Percentiles rank a stretch among this genome's conserved stretches.
These are phyloP conservation scores for Heritiera fomes DNA, from an alignment of 345 rosid genomes.

Conservation along the genomic window DNA sequence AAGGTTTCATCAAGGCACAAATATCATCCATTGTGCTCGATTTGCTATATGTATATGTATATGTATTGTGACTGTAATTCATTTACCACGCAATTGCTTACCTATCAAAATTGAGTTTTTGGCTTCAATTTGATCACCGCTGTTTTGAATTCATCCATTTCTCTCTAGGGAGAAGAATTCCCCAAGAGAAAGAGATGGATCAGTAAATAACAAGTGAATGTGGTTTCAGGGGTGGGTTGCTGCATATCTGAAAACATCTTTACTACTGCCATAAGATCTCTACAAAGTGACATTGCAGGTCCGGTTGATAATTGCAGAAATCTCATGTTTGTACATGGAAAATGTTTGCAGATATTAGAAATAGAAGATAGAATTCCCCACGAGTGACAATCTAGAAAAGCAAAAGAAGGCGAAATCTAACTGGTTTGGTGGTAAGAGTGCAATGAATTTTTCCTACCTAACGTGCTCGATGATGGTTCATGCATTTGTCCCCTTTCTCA, in stretches of 20 bases:
- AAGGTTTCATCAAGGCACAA: not conserved
- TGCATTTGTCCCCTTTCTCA: not conserved
- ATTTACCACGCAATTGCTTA: not conserved
- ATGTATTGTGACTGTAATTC: not conserved
- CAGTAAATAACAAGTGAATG: not conserved
- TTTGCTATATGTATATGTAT: not conserved
- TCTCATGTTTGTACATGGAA: not conserved
- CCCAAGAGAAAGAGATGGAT: not conserved
- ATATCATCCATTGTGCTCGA: not conserved
- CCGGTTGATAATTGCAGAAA: not conserved
- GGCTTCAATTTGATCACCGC: not conserved
- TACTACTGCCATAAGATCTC: not conserved
- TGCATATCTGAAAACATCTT: not conserved
- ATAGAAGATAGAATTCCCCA: too few relatives aligned
- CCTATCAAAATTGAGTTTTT: not conserved
- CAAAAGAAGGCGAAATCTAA: too few relatives aligned
- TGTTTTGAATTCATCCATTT: not conserved
- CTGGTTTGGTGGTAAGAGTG: not conserved
- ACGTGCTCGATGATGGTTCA: too few relatives aligned
- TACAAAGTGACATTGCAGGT: not conserved
- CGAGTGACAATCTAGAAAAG: too few relatives aligned
- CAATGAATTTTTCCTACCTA: not conserved
- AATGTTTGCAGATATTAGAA: not conserved
- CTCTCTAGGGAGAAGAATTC: not conserved
- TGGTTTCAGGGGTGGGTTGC: not conserved